A percentile compares a stretch with the other conserved stretches of the same genome.
phyloP scores from a whole-genome alignment of 2,329 filamentous ascomycete genomes.

The Sporothrix sp. region DNA sequence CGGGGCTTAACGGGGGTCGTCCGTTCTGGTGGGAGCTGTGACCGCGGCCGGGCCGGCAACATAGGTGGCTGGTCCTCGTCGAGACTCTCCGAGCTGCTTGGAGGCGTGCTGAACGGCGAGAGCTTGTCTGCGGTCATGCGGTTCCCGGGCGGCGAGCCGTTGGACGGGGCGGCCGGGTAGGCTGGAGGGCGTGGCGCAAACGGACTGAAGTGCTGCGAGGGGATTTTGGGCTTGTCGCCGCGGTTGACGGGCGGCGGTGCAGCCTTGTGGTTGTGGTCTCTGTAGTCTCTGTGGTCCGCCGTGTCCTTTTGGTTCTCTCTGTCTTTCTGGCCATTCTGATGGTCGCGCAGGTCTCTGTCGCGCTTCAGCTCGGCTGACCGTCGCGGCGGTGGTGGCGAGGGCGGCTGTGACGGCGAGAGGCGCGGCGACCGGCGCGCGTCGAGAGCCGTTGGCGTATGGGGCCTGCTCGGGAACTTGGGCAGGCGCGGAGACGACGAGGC shows the following conservation, averaged over 20 bases:
- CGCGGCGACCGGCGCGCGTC: conserved; percentile 41
- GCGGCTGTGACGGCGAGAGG: conserved; percentile 39
- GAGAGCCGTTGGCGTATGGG: conserved; percentile 43
- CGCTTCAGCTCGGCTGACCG: conserved; percentile 50
- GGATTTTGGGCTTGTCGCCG: conserved; percentile 53
- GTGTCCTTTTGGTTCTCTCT: background rate
- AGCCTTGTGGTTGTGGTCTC: conserved; percentile 25
- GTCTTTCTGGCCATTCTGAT: too few species aligned
- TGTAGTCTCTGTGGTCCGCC: conserved; percentile 20
- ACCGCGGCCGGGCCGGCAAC: conserved; percentile 42
- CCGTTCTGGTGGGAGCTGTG: conserved; percentile 25
- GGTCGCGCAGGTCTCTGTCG: conserved; percentile 31
- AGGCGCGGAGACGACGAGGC: conserved; percentile 35
- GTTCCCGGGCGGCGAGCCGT: background rate
- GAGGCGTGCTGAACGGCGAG: conserved; percentile 82
- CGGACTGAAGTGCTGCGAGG: conserved; percentile 17
- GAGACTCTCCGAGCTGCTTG: conserved; percentile 57
- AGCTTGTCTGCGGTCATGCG: conserved; percentile 30
- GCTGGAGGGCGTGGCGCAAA: background rate
- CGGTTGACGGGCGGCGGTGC: conserved; percentile 70
- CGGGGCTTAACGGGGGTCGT: background rate
- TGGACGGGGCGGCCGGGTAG: background rate
- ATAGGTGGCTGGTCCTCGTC: conserved; percentile 42
- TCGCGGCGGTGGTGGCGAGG: conserved; percentile 54
- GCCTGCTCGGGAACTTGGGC: conserved; percentile 46